These are phyloP conservation scores for Plectosphaerella sp. DNA, from an alignment of 2,329 filamentous ascomycete genomes.

Conservation along the genomic window DNA sequence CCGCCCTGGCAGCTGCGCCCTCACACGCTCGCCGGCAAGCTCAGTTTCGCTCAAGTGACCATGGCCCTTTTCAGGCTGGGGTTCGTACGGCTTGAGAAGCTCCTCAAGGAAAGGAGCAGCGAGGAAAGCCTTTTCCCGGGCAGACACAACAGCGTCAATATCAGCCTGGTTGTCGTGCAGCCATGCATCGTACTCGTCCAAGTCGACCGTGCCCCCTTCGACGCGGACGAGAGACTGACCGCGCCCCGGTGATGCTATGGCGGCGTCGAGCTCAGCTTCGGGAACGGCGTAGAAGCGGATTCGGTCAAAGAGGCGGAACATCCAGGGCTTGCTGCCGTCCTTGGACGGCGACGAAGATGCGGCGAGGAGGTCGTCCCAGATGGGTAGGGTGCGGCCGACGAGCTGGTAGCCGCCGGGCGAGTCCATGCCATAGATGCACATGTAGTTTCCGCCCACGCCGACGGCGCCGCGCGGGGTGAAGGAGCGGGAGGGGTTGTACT, in stretches of 20 bases:
- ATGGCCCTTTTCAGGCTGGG: not conserved
- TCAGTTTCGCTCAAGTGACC: not conserved
- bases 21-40: constrained; percentile 17
- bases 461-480: constrained; percentile 29
- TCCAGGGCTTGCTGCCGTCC: constrained; percentile 14
- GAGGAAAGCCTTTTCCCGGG: constrained; percentile 19
- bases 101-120: constrained; percentile 23
- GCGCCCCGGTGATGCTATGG: constrained; percentile 6
- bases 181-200: constrained; percentile 25
- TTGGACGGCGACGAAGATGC: not conserved
- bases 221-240: constrained; percentile 18
- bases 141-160: constrained; percentile 14
- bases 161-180: constrained; percentile 20
- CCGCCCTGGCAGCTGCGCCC: constrained; percentile 25
- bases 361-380: constrained; percentile 22
- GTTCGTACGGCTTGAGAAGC: constrained; percentile 18
- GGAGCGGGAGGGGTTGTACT: constrained; percentile 31
- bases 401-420: constrained; percentile 32
- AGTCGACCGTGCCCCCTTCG: constrained; percentile 20
- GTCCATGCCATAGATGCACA: constrained; percentile 33
- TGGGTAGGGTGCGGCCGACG: constrained; percentile 26
- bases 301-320: constrained; percentile 26
- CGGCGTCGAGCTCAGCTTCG: constrained; percentile 20
- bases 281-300: constrained; percentile 24
- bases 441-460: constrained; percentile 30